Evolutionary conservation across 352 stramenopile genomes (phyloP).

Genomic region (Globisporangium nodosum): DNA sequence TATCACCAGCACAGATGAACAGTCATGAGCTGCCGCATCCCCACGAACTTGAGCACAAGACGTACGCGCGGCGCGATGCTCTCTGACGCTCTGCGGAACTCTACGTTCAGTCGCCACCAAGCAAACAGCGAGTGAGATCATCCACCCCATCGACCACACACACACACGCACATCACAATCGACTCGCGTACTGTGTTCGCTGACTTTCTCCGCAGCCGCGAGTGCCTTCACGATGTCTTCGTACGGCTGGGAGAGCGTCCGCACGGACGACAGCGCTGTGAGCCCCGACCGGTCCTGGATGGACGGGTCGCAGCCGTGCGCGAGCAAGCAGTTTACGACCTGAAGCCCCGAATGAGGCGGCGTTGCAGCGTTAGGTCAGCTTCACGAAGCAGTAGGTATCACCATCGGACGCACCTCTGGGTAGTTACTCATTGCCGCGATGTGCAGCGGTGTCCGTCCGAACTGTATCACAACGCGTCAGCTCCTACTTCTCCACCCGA

Average conservation of each 20-base stretch:
- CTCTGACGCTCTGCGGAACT: slow-evolving; percentile 2
- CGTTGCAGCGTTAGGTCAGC: neutral
- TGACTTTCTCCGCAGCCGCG: slow-evolving; percentile 33
- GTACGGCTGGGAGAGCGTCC: slow-evolving; percentile 53
- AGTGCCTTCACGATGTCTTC: slow-evolving; percentile 65
- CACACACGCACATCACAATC: neutral
- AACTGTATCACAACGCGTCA: slow-evolving; percentile 27
- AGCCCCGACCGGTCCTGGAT: slow-evolving; percentile 52
- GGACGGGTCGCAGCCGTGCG: slow-evolving; percentile 38
- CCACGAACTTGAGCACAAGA: neutral
- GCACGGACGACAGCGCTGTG: slow-evolving; percentile 58
- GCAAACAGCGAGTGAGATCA: neutral
- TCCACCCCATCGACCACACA: neutral
- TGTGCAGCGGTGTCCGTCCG: slow-evolving; percentile 65
- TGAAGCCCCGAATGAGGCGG: slow-evolving; percentile 1
- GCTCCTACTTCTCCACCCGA: neutral
- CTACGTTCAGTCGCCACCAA: neutral
- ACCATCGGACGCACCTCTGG: slow-evolving; percentile 24
- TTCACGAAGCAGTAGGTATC: neutral
- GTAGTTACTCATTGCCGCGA: slow-evolving; percentile 63
- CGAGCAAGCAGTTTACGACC: slow-evolving; percentile 50
- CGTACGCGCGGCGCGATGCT: slow-evolving; percentile 1
- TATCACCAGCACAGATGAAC: neutral
- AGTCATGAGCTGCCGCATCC: neutral
- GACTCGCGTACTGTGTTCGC: slow-evolving; percentile 12